A percentile compares a stretch with the other conserved stretches of the same genome.
Evolutionary conservation across 192 early-diverging fungal species (phyloP).

Genomic region (Cetraspora pellucida): DNA sequence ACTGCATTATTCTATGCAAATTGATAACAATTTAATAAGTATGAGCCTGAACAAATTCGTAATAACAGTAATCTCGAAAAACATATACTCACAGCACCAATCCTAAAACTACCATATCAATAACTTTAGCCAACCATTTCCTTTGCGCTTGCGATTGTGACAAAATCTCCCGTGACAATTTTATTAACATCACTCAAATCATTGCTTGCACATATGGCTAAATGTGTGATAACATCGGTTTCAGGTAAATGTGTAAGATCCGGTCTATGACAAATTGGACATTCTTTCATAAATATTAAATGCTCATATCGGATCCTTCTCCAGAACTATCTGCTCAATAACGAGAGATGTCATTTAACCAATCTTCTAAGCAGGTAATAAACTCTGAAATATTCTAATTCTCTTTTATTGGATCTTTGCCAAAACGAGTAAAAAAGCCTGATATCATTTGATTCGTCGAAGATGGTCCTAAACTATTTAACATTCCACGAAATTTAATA

Average conservation of each 20-base stretch:
- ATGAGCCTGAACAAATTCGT: too few species aligned
- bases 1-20: too few species aligned
- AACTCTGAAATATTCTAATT: constrained; percentile 68
- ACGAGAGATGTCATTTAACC: constrained; percentile 34
- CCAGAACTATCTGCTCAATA: constrained; percentile 39
- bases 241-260: constrained; percentile 54
- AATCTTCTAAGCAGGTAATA: constrained; percentile 59
- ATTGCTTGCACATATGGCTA: constrained; percentile 71
- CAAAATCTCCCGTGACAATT: constrained; percentile 74
- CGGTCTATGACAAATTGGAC: constrained; percentile 71
- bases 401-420: constrained; percentile 56
- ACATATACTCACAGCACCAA: constrained; percentile 47
- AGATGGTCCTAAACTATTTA: constrained; percentile 70
- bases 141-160: constrained; percentile 71
- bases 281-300: constrained; percentile 63
- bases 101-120: constrained; percentile 63
- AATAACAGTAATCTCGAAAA: constrained; percentile 23
- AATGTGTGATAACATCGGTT: constrained; percentile 76
- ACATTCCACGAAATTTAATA: constrained; percentile 67
- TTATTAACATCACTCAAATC: constrained; percentile 70
- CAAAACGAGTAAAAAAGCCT: constrained; percentile 52
- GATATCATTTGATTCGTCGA: constrained; percentile 66
- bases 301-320: constrained; percentile 51
- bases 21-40: not conserved
- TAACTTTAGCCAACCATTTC: constrained; percentile 69